Base-by-base conservation (phyloP, 2,329 filamentous ascomycete species). In the Botrytis aclada region DNA sequence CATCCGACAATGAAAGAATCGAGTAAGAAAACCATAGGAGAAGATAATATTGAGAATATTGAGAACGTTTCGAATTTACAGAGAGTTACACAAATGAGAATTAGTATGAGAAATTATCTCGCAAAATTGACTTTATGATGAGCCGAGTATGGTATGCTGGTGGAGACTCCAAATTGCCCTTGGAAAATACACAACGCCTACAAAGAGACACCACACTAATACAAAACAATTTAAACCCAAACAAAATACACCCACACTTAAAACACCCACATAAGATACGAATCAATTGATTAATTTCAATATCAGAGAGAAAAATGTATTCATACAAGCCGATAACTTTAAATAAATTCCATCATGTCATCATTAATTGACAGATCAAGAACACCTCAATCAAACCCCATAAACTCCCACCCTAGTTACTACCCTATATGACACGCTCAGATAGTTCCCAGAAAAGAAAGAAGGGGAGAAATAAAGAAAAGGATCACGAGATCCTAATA, bases 371-470 rank as follows among this genome's bases (percentile, higher is more conserved):
- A 70, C 54, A 37, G 51, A 62, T 60, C 39, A 69, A 43, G 39
- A 51, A 72, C 32, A 64, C 63, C 56, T 51, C 51, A 66, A 51
- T 51, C 63, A 66, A 39, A 45, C 62, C 47, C 70, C 54, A 20
- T 69, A 10, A 72, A 69, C 47, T 67, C 63, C 64, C n/a, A 47
- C 6, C 41, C 14, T 56, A 56, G 51, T 56, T 2, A 67, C 41
- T 60, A 41, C 41, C 63, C 63, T 72, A 72, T 69, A 69, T 72
- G 64, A 43, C 39, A 72, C 63, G 63, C 70, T 51, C 47, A 69
- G 60, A 72, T 72, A 69, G 63, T 41, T 47, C 65, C 34, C 63
- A 61, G 60, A 56, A 56, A 51, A 69, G 47, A 41, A 69, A 56
- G 18, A 70, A 56, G 51, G 32, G 7, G 43, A 22, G 20, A 10